phyloP scores from a whole-genome alignment of 176 grass and related monocot species.

The Calamus simplicifolius region DNA sequence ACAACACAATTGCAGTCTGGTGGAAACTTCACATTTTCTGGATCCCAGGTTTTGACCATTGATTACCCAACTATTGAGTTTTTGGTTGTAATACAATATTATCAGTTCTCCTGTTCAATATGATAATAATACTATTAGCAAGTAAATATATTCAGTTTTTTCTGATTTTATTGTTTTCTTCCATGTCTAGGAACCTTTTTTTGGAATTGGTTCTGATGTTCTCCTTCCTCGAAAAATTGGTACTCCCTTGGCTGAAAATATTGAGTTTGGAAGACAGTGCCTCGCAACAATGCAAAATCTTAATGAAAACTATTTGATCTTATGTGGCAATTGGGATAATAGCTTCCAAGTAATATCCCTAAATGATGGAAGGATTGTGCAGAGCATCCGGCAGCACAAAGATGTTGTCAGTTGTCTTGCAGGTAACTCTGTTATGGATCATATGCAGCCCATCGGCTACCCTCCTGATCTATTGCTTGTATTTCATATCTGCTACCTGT shows the following conservation, averaged over 20 bases:
- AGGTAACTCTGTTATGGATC: slow-evolving; percentile 35
- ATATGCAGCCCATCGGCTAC: not conserved
- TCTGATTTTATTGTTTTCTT: slow-evolving; percentile 16
- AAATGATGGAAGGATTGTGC: slow-evolving; percentile 88
- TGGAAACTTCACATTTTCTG: slow-evolving; percentile 98
- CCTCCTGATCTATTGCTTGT: too few species aligned
- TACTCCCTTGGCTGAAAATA: slow-evolving; percentile 75
- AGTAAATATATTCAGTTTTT: not conserved
- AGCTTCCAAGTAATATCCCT: slow-evolving; percentile 95
- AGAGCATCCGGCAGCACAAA: slow-evolving; percentile 91
- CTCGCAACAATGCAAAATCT: slow-evolving; percentile 64
- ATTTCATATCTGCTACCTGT: too few species aligned
- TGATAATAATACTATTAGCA: too few species aligned
- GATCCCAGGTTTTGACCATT: slow-evolving; percentile 59
- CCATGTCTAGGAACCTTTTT: slow-evolving; percentile 72
- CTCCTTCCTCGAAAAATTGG: slow-evolving; percentile 75
- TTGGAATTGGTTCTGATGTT: slow-evolving; percentile 92
- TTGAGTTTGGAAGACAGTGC: slow-evolving; percentile 89
- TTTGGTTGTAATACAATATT: too few species aligned
- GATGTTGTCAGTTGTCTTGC: slow-evolving; percentile 95
- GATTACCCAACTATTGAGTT: not conserved
- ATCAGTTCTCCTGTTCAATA: not conserved
- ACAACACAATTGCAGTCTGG: slow-evolving; percentile 80
- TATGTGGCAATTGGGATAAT: slow-evolving; percentile 97
- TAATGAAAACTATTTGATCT: slow-evolving; percentile 87